Evolutionary conservation across 352 stramenopile genomes (phyloP), one percentile per base, ranked within the genome.

Genomic region (Phytophthora pseudosyringae): DNA sequence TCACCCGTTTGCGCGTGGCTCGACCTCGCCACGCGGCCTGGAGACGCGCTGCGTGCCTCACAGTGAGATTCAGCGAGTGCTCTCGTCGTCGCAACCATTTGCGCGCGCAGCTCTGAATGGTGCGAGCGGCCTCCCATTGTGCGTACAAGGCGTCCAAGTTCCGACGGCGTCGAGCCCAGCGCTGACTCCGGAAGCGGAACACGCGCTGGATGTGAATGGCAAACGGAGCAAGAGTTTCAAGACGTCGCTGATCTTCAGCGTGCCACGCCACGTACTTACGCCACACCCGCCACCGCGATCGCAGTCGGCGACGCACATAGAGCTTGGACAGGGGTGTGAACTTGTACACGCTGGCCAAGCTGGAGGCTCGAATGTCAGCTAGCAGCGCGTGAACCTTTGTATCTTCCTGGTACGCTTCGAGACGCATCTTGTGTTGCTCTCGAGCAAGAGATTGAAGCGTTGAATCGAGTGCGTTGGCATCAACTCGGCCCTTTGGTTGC

Each of bases 291-390:
- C 78, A 84, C 8, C 64, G 55, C 0, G 72, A 75, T 29, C 65
- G 51, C 1, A 77, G 46, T 64, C 86, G 78, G 38, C 76, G 70
- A 4, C 69, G 76, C 13, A 65, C 45, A 29, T 88, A 90, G 25
- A 91, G 72, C 54, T 81, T 80, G 39, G 85, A 81, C 2, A 88
- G 61, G 15, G 83, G 83, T 11, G 76, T 83, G 56, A 89, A 88
- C 40, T 78, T 89, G 74, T 84, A 78, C 61, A 83, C 60, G 55
- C 78, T 70, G 31, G 61, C 61, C 26, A 68, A 47, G 16, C 67
- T 74, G 11, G 60, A 66, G 2, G 64, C 73, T 2, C 81, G 71
- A 9, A 91, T 70, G 8, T 69, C 69, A 5, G 65, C 67, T 46
- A 91, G 69, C 4, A 86, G 39, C 0, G 65, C 21, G 16, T 83